Evolutionary conservation across 163 green algal species (phyloP), one percentile per base, ranked within the genome.

Genomic region (Scenedesmus sp.): DNA sequence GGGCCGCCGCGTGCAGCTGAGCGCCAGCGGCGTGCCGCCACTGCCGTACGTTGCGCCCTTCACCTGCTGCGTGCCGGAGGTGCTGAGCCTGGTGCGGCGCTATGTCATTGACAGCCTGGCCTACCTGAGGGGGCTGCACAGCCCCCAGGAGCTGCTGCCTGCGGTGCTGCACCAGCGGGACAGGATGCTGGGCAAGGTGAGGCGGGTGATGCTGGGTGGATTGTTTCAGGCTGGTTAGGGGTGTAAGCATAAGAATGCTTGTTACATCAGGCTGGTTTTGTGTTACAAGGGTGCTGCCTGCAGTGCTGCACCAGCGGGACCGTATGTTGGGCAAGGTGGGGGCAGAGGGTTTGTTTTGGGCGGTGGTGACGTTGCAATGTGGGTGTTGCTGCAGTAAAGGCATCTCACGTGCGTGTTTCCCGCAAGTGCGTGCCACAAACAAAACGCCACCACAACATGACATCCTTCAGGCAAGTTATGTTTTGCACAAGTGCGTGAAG

Each of bases 31-130:
- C 26, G 46, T 88, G 6, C 90, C 90, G 60, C 90, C 85, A 52
- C 82, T 94, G 89, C 93, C 93, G 3, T 95, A 93, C 76, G 15
- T 67, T 15, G 91, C 92, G 0, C 93, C 93, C 26, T 95, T 90
- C 89, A 95, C 86, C 20, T 12, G 70, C 76, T 76, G 82, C 74
- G 81, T 93, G 52, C 91, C 91, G 18, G 62, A 64, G 73, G 76
- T 93, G 56, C 82, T 95, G 23, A 18, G n/a, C 3, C 88, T 92
- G 20, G 23, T 94, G 10, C 86, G 91, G 0, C 46, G 74, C 26
- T 95, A 93, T 26, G 64, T 93, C 3, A 16, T 59, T 0, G 93
- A 95, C 91, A 90, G 73, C 62, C n/a, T 94, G 26, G 62, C 89
- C 0, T 95, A 93, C 57, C 83, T 95, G 86, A 86, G 89, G 60